Conservation (phyloP, 2,329 filamentous ascomycete species). For the Cladosporium cucumerinum region DNA sequence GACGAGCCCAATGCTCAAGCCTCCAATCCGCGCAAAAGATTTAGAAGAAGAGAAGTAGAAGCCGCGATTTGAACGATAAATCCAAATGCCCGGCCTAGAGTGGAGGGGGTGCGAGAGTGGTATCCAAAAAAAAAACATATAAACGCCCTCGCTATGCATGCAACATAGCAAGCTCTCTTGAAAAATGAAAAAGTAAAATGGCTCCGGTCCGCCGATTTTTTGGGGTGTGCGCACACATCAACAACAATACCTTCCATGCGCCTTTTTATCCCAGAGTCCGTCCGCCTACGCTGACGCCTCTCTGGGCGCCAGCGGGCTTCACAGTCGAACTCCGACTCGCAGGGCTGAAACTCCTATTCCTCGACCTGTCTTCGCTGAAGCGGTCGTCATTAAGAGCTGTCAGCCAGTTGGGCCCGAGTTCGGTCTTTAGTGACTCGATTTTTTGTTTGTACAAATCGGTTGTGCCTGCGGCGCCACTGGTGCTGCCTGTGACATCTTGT, state of each 20-base stretch:
- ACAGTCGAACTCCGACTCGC: constrained; percentile 26
- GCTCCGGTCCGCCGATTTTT: neutral
- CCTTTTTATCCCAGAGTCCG: constrained; percentile 34
- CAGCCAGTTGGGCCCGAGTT: constrained; percentile 84
- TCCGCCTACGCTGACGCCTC: constrained; percentile 32
- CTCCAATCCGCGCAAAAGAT: neutral
- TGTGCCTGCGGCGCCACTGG: neutral
- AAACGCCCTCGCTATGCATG: constrained; percentile 14
- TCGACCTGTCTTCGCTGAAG: constrained; percentile 38
- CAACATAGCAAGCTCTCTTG: neutral
- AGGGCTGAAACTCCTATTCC: constrained; percentile 28
- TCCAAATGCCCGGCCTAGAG: neutral
- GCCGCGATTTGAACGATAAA: neutral
- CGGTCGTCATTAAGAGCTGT: constrained; percentile 78
- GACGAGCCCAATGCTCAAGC: neutral
- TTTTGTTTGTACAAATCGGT: constrained; percentile 68
- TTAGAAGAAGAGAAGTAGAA: neutral
- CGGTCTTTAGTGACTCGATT: constrained; percentile 78
- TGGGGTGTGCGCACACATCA: neutral
- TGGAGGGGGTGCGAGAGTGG: neutral
- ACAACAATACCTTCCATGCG: neutral
- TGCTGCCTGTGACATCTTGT: constrained; percentile 27
- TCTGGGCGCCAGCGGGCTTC: constrained; percentile 23
- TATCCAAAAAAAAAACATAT: neutral
- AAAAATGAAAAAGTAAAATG: neutral